Percentiles rank a stretch among this genome's conserved stretches.
Conservation (phyloP, 1,284 basidiomycete genomes). For the Trichosporon coremiiforme region DNA sequence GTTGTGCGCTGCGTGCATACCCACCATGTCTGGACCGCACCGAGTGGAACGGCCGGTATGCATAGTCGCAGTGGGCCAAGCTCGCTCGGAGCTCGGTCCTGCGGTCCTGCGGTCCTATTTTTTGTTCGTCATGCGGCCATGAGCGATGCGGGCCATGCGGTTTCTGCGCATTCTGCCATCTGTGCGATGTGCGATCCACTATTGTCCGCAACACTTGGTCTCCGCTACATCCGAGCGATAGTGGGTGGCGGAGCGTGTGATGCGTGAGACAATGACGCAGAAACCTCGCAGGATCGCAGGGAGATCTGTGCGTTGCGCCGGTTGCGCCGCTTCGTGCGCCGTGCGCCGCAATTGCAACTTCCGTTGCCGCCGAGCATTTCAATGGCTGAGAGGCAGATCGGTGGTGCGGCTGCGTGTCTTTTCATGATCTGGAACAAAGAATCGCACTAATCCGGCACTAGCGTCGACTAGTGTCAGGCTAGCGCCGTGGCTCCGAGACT, state of each 20-base stretch:
- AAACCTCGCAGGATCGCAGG: no score
- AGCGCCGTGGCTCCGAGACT: background rate
- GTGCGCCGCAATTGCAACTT: no score
- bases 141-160: no score
- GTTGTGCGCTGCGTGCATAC: background rate
- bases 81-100: background rate
- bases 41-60: background rate
- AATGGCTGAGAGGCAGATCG: no score
- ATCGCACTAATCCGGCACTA: slow-evolving; percentile 6
- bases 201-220: no score
- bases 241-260: background rate
- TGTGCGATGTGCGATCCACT: no score
- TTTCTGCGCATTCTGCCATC: no score
- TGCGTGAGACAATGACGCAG: background rate
- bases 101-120: background rate
- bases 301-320: background rate
- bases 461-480: background rate
- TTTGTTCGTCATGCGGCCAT: no score
- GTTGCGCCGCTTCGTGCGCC: no score
- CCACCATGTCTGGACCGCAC: background rate
- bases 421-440: background rate
- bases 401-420: slow-evolving; percentile 2
- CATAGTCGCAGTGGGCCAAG: background rate
- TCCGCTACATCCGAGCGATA: background rate
- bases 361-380: background rate